Evolutionary conservation across 805 yeast species (phyloP).

Genomic region (Brettanomyces sp.): DNA sequence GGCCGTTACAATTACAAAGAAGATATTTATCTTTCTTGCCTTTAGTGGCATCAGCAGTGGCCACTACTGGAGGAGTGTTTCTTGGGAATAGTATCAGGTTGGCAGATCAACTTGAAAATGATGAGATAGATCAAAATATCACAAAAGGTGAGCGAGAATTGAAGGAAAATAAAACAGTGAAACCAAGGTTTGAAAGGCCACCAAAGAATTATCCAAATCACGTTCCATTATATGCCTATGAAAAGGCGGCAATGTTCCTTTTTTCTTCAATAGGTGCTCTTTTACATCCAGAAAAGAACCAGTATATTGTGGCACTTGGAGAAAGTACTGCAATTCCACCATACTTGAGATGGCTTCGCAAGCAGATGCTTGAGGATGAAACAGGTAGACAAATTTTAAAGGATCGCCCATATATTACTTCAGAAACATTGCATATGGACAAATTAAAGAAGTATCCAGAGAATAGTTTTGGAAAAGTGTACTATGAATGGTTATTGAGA

Average conservation of each 20-base stretch:
- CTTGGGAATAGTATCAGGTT: constrained; percentile 27
- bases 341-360: constrained; percentile 52
- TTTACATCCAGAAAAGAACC: constrained; percentile 67
- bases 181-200: constrained; percentile 29
- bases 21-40: not conserved
- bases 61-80: constrained; percentile 1
- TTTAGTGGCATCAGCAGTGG: constrained; percentile 11
- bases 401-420: constrained; percentile 78
- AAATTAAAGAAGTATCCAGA: constrained; percentile 50
- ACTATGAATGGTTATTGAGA: constrained; percentile 68
- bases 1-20: not conserved
- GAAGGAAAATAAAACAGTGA: constrained; percentile 5
- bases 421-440: constrained; percentile 56
- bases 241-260: constrained; percentile 52
- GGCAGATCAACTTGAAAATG: constrained; percentile 53
- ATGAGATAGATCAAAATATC: constrained; percentile 32
- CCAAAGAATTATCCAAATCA: constrained; percentile 61
- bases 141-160: constrained; percentile 19
- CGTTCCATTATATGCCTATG: constrained; percentile 60
- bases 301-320: constrained; percentile 74
- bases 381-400: constrained; percentile 69
- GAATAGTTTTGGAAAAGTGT: constrained; percentile 71
- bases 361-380: constrained; percentile 65
- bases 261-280: constrained; percentile 75
- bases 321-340: constrained; percentile 78